Evolutionary conservation across 2,329 filamentous ascomycete species (phyloP).

Genomic region (Neofusicoccum ribis): DNA sequence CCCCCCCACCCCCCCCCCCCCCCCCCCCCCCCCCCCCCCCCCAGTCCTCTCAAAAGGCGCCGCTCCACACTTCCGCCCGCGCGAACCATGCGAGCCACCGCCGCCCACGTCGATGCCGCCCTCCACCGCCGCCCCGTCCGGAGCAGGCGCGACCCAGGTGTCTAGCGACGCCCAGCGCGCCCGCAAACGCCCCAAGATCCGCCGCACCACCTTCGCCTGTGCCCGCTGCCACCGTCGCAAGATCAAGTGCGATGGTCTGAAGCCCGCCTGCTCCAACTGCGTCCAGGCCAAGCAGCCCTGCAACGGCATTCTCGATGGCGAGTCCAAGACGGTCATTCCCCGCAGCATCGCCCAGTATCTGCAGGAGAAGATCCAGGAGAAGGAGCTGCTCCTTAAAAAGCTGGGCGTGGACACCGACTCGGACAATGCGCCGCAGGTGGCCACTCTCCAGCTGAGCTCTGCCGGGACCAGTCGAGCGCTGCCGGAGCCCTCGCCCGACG

Average conservation of each 20-base stretch:
- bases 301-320: slow-evolving; percentile 21
- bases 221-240: slow-evolving; percentile 20
- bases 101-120: slow-evolving; percentile 2
- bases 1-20: no score
- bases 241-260: slow-evolving; percentile 20
- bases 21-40: no score
- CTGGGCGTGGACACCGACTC: slow-evolving; percentile 13
- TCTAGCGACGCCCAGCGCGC: slow-evolving; percentile 14
- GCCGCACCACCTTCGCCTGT: slow-evolving; percentile 17
- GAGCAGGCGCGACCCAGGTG: not conserved
- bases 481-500: not conserved
- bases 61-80: not conserved
- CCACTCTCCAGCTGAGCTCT: not conserved
- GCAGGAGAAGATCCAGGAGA: slow-evolving; percentile 20
- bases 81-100: not conserved
- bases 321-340: slow-evolving; percentile 20
- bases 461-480: not conserved
- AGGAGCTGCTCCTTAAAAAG: slow-evolving; percentile 13
- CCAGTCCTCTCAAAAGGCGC: not conserved
- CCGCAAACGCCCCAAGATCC: slow-evolving; percentile 19
- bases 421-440: not conserved
- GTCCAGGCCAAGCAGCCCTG: slow-evolving; percentile 20
- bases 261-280: slow-evolving; percentile 19
- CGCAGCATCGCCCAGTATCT: slow-evolving; percentile 20
- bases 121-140: not conserved